Base-by-base conservation (phyloP, 176 grass and related monocot genomes). In the Zea luxurians region DNA sequence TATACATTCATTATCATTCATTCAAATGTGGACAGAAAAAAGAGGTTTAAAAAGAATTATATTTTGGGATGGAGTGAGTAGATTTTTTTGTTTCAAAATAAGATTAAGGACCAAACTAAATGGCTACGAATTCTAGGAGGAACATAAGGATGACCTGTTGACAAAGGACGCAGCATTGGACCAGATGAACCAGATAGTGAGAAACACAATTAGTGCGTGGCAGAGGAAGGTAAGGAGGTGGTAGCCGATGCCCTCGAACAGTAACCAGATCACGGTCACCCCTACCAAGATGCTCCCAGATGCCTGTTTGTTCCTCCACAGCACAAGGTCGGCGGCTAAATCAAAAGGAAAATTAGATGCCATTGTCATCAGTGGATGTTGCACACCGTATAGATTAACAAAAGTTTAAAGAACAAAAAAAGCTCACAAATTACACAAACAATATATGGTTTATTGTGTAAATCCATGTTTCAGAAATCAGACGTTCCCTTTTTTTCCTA, bases 181-280 rank as follows among this genome's bases (percentile, higher is more conserved):
- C 94, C 91, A 94, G 35, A 97, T 10, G 52, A 93, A 93, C 27
- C 64, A 90, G 46, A 90, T 8, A 8, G 87, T 86, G 71, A 97
- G 87, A 64, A 86, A 48, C 67, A 88, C 37, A 15, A 93, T 93
- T 85, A 97, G 73, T 52, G 80, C 40, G 62, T 97, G 91, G 49
- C 94, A 91, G 35, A 91, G 74, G 68, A 97, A 90, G n/a, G 94
- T 82, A 17, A 97, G 76, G 21, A 97, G 89, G 69, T 92, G 94
- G 84, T 97, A 97, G 38, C 94, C 91, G 2, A 93, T 88, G 48
- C 89, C 90, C 78, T 93, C 94, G 77, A 97, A 97, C 49, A 97
- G 78, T 80, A 93, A 9, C 94, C 94, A 97, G 18, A 92, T 88
- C 20, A 97, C 83, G 9, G 94, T 97, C 8, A 91, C 84, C 37